Conservation (phyloP, 768 basidiomycete genomes). For the Crepidotus variabilis region DNA sequence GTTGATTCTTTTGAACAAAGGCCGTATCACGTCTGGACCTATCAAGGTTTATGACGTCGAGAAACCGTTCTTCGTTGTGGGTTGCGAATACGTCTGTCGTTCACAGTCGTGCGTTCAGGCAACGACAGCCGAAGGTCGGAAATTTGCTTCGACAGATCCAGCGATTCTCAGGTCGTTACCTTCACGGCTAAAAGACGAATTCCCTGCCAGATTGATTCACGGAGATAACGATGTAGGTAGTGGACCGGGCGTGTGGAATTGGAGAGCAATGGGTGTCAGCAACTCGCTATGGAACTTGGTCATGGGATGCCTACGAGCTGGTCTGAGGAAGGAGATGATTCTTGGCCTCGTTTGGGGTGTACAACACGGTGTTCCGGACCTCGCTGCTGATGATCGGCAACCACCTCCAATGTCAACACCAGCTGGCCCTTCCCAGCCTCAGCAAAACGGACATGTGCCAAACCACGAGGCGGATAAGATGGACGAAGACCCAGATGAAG, state of each 20-base stretch:
- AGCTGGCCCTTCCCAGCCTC: conserved; percentile 1
- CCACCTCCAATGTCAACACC: conserved; percentile 7
- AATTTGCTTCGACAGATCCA: conserved; percentile 68
- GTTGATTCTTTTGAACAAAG: conserved; percentile 57
- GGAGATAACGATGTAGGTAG: conserved; percentile 55
- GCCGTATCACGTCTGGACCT: conserved; percentile 70
- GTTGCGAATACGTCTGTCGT: conserved; percentile 75
- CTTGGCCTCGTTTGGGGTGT: conserved; percentile 55
- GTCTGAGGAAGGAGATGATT: conserved; percentile 60
- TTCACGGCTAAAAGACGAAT: conserved; percentile 64
- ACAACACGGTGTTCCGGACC: conserved; percentile 48
- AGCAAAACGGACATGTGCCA: conserved; percentile 3
- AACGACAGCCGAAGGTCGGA: conserved; percentile 50
- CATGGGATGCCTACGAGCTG: conserved; percentile 50
- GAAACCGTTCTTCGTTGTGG: conserved; percentile 79
- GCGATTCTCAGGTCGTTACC: conserved; percentile 72
- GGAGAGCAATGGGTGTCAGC: conserved; percentile 73
- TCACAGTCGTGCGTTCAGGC: conserved; percentile 41
- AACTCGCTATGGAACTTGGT: conserved; percentile 73
- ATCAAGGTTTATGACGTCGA: conserved; percentile 79
- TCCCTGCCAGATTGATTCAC: conserved; percentile 61
- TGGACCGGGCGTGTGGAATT: conserved; percentile 66
- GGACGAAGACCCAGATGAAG: conserved; percentile 15
- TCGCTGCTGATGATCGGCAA: conserved; percentile 10
- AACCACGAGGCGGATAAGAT: conserved; percentile 12